phyloP scores from a whole-genome alignment of 768 basidiomycete species.

The Podaxis mareebaensis region DNA sequence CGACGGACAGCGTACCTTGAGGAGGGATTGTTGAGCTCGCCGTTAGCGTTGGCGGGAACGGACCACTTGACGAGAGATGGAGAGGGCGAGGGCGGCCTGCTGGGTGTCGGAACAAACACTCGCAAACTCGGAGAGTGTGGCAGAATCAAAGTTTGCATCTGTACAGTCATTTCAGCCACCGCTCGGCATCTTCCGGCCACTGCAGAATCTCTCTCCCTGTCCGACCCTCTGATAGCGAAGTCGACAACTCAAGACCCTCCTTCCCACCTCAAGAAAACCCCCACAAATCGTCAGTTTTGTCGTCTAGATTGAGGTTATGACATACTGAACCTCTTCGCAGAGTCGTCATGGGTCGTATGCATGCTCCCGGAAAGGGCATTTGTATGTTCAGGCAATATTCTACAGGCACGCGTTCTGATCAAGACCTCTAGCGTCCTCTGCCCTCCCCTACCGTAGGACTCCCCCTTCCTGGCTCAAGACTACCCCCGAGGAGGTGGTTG shows the following conservation, averaged over 20 bases:
- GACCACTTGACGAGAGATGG: conserved; percentile 36
- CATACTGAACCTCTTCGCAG: conserved; percentile 26
- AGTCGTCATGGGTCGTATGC: conserved; percentile 92
- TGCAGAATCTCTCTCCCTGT: not conserved
- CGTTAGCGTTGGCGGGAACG: conserved; percentile 43
- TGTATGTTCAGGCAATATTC: conserved; percentile 53
- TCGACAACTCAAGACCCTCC: conserved; percentile 29
- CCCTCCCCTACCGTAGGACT: conserved; percentile 94
- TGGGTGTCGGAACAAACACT: conserved; percentile 34
- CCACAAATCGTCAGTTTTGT: conserved; percentile 26
- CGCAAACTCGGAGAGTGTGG: conserved; percentile 21
- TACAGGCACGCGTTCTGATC: conserved; percentile 8
- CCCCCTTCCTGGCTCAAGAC: conserved; percentile 98
- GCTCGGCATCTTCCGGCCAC: conserved; percentile 34
- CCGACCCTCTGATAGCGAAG: not conserved
- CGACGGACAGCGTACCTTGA: conserved; percentile 29
- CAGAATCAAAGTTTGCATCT: conserved; percentile 59
- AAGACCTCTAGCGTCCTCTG: conserved; percentile 71
- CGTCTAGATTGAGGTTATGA: conserved; percentile 7
- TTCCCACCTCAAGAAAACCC: conserved; percentile 49
- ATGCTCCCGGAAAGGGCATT: conserved; percentile 99
- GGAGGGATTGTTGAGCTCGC: conserved; percentile 37
- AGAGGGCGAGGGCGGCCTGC: conserved; percentile 24
- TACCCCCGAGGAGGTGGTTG: conserved; percentile 90
- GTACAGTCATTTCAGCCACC: conserved; percentile 56